Evolutionary conservation across 495 filamentous ascomycete species (phyloP), one percentile per base, ranked within the genome.

Genomic region (Pseudomonodictys pantanalensis): DNA sequence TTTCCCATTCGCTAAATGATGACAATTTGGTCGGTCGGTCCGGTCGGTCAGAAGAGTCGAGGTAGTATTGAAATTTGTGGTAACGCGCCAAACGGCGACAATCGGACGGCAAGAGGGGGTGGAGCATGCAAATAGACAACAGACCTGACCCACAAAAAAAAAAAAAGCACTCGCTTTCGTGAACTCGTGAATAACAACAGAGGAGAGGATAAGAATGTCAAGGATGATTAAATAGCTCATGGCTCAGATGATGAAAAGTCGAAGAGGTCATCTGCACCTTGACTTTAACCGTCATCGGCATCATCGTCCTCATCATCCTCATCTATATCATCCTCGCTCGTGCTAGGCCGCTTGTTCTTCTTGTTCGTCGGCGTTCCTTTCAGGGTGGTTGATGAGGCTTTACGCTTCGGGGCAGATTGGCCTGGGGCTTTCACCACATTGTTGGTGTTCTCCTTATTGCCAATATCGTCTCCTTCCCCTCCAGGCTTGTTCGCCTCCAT

Each of bases 401-500:
- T 76, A 50, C 75, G 60, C 56, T 71, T 74, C 15, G 70, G 68
- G 10, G 65, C 70, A 10, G 64, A 77, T 63, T 79, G 74, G 52
- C 75, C 79, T 75, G 25, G 56, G 1, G 63, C 66, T 51, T 69
- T 71, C 23, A 58, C 50, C 17, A 62, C 56, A 1, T 58, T 59
- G 26, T 61, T 30, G 2, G 63, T 46, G 39, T 73, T 71, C 42
- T 71, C 71, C 49, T 72, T 71, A 32, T 72, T 61, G 17, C 58
- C 57, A 29, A 53, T 63, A n/a, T 65, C 68, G 25, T 58, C 63
- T 12, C 65, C 71, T 0, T 69, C 70, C 23, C 64, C 72, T 67
- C 80, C 81, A 15, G n/a, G 10, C 44, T 60, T 47, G 10, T 75
- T 76, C 59, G 73, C 83, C 66, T 97, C 93, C 76, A 97, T 93